Conservation (phyloP, 192 early-diverging fungal genomes). For the Obelidium mucronatum region DNA sequence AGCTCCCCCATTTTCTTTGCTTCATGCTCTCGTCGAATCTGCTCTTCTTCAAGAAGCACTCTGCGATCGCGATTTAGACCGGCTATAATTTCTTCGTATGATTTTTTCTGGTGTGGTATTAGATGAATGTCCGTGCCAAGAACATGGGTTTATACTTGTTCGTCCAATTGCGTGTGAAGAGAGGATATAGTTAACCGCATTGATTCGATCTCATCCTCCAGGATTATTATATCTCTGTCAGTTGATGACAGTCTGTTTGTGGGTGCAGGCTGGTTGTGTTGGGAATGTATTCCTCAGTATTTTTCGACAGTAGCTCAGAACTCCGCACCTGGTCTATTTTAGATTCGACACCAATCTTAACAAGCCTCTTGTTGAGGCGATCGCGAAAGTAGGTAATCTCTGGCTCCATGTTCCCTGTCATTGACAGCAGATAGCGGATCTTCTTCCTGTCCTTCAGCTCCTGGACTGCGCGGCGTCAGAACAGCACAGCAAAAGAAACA, state of each 20-base stretch:
- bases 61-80: slow-evolving; percentile 54
- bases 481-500: neutral
- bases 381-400: slow-evolving; percentile 64
- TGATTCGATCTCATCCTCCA: slow-evolving; percentile 54
- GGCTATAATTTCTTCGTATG: slow-evolving; percentile 55
- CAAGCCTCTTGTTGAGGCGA: slow-evolving; percentile 50
- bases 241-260: slow-evolving; percentile 5
- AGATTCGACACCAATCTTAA: slow-evolving; percentile 37
- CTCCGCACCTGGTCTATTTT: neutral
- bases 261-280: neutral
- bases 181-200: slow-evolving; percentile 55
- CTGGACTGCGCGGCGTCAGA: slow-evolving; percentile 55
- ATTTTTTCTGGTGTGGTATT: slow-evolving; percentile 38
- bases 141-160: slow-evolving; percentile 48
- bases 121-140: neutral
- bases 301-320: neutral
- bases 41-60: slow-evolving; percentile 52
- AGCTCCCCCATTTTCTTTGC: slow-evolving; percentile 50
- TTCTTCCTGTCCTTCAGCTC: slow-evolving; percentile 70
- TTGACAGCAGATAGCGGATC: slow-evolving; percentile 60
- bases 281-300: slow-evolving; percentile 1
- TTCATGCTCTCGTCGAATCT: slow-evolving; percentile 51
- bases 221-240: slow-evolving; percentile 48
- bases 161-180: slow-evolving; percentile 57
- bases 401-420: slow-evolving; percentile 39